Base-by-base conservation (phyloP, 1,284 basidiomycete species). In the Ganoderma multipileum region DNA sequence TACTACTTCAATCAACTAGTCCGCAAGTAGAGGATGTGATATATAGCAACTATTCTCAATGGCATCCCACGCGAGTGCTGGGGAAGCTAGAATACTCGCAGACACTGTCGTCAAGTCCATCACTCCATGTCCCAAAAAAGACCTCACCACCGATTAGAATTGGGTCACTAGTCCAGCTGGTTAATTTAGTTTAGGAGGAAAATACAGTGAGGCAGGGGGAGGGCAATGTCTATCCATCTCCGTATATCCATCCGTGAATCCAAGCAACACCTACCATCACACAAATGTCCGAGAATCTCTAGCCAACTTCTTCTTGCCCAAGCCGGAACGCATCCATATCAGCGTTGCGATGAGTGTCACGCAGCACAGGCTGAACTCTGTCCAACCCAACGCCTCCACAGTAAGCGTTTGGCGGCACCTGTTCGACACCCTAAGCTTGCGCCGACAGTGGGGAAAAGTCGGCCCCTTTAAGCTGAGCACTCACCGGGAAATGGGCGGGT, bases 361-460 rank as follows among this genome's bases (percentile, higher is more conserved):
- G n/a, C 84, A 70, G 71, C 88, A 90, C n/a, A 94, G 77, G n/a
- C 83, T 85, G 71, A 92, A 89, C 72, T 92, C 90, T 61, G 89
- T 87, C 91, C 92, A 93, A 7, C 91, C 91, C 30, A 93, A 76
- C 0, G 89, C 89, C 78, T 91, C 89, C 16, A 92, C 88, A 9
- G 91, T 91, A 69, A 93, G 80, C 2, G 86, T 86, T 77, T 93
- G 88, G 71, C 90, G 84, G 78, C 91, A 93, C 72, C 89, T 91
- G 74, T 70, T 63, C 39, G 66, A 66, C 42, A 58, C 28, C 64
- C 52, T 75, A 54, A 72, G 72, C 58, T 70, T 65, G 61, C 58
- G 50, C 52, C 44, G 64, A 50, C 60, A 54, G 61, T 62, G 71
- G 36, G 64, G 61, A 26, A 57, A 52, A 61, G 33, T 62, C 36